These are phyloP conservation scores for Pleurotus giganteus DNA, from an alignment of 768 basidiomycete species.

Conservation along the genomic window DNA sequence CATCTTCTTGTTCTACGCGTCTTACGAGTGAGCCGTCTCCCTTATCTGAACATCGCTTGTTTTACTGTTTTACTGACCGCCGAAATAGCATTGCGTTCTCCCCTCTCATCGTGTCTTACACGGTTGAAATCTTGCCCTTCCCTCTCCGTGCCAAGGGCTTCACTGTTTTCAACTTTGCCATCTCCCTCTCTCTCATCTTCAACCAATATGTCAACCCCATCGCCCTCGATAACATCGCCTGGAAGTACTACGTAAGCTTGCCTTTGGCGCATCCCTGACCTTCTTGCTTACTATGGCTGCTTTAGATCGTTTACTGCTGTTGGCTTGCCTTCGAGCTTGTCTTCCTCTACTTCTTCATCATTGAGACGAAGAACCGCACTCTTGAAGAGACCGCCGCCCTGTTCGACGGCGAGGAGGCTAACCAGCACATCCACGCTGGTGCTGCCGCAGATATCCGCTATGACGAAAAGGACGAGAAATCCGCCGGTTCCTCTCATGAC, in stretches of 20 bases:
- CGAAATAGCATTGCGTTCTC: conserved; percentile 68
- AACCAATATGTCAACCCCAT: conserved; percentile 81
- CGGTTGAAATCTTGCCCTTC: conserved; percentile 86
- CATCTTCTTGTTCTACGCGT: conserved; percentile 80
- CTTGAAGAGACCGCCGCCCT: conserved; percentile 82
- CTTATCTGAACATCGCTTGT: not conserved
- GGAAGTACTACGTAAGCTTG: conserved; percentile 71
- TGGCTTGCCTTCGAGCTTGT: conserved; percentile 68
- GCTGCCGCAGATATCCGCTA: conserved; percentile 22
- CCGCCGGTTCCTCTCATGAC: conserved; percentile 31
- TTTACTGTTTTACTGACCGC: not conserved
- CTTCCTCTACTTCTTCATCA: conserved; percentile 64
- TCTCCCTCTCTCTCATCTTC: conserved; percentile 81
- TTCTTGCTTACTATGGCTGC: not conserved
- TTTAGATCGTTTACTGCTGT: conserved; percentile 62
- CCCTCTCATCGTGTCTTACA: conserved; percentile 84
- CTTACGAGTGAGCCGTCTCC: conserved; percentile 59
- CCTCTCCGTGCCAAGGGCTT: conserved; percentile 83
- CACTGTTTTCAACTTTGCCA: conserved; percentile 75
- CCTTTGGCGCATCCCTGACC: not conserved
- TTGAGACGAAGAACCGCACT: conserved; percentile 72
- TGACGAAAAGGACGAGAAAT: conserved; percentile 32
- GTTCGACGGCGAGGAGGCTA: conserved; percentile 68
- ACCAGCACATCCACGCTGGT: conserved; percentile 31
- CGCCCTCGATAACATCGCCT: conserved; percentile 40